Evolutionary conservation across 1,139 yeast genomes (phyloP), one percentile per base, ranked within the genome.

Genomic region (Saccharomyces hybrid): DNA sequence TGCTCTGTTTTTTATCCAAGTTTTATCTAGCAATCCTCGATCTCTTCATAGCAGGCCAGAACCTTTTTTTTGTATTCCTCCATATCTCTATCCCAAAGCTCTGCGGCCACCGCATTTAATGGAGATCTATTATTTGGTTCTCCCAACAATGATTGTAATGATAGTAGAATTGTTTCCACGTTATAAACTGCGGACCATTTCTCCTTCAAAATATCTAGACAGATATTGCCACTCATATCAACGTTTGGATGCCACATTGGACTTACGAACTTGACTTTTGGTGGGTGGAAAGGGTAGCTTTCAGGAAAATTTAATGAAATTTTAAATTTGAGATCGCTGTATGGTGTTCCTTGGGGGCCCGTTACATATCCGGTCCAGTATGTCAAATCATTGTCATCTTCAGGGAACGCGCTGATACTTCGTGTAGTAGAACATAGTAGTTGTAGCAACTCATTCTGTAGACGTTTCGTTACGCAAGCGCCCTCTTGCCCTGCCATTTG

Each of bases 241-340:
- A 84, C 83, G 67, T 84, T 84, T 55, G 90, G 90, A 64, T 84
- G 90, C 76, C 83, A 83, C 75, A 84, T 83, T 55, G 85, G 85
- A 50, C 85, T 77, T 47, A 77, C 75, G 70, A 84, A 84, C 60
- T 76, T 78, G 64, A 84, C 77, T 58, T 73, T 75, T 41, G 88
- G 88, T 21, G 88, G 83, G 46, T 75, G 71, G 65, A 78, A 83
- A 5, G 88, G 88, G 64, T 83, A 83, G 65, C 79, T 77, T 50
- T 78, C 74, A 34, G 86, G 84, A 71, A 83, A 82, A 49, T 75
- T 74, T 59, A 82, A 71, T 28, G 79, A 72, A 47, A 82, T 69
- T 65, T 78, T 79, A 69, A 79, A 82, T 56, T 72, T 77, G 60
- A 81, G 75, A 47, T 79, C 82, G 63, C 81, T 82, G 16, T 38